Evolutionary conservation across 768 basidiomycete genomes (phyloP).

Genomic region (Naganishia kalamii): DNA sequence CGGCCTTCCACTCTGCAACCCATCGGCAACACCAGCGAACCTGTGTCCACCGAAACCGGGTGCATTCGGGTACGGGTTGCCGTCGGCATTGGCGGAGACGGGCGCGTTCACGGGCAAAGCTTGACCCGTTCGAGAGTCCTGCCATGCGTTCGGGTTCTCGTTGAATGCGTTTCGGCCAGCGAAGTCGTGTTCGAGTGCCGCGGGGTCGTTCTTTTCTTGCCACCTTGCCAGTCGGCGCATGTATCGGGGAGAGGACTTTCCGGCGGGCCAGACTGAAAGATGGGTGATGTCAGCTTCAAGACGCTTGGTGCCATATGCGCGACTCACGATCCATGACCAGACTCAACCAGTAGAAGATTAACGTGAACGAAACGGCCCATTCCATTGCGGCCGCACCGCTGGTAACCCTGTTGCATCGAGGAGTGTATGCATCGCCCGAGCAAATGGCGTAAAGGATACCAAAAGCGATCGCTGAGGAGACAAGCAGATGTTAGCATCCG

Average conservation of each 20-base stretch:
- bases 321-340: constrained; percentile 49
- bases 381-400: constrained; percentile 45
- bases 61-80: not conserved
- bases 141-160: constrained; percentile 38
- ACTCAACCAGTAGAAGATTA: constrained; percentile 46
- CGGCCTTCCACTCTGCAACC: constrained; percentile 7
- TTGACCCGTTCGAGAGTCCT: constrained; percentile 13
- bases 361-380: constrained; percentile 45
- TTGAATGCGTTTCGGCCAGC: constrained; percentile 40
- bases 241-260: constrained; percentile 43
- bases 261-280: constrained; percentile 25
- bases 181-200: constrained; percentile 41
- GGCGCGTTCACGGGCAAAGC: constrained; percentile 16
- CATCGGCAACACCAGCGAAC: not conserved
- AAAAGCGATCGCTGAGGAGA: constrained; percentile 37
- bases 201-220: constrained; percentile 39
- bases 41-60: constrained; percentile 1
- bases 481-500: too few relatives aligned
- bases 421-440: constrained; percentile 5
- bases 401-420: constrained; percentile 39
- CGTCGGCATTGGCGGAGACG: not conserved
- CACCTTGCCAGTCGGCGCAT: constrained; percentile 44
- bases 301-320: constrained; percentile 18
- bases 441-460: constrained; percentile 41
- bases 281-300: not conserved